These are phyloP conservation scores for Candida tetrigidarum DNA, from an alignment of 1,139 yeast genomes.

Conservation along the genomic window DNA sequence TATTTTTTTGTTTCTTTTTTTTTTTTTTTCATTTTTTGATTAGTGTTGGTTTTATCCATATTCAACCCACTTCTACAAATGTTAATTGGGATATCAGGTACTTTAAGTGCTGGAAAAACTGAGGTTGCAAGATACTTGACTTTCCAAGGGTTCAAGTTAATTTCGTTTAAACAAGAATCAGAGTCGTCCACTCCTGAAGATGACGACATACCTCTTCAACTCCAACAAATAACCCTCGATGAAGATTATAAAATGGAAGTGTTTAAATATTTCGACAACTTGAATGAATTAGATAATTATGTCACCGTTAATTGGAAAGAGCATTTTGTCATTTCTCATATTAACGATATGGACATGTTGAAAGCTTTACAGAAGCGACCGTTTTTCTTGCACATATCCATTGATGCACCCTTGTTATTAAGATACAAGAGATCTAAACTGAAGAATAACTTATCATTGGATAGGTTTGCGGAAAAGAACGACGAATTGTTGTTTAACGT, in stretches of 20 bases:
- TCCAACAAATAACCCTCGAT: constrained; percentile 4
- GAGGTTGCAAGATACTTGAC: constrained; percentile 64
- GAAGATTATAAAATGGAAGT: constrained; percentile 19
- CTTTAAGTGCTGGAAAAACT: constrained; percentile 69
- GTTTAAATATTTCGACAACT: constrained; percentile 28
- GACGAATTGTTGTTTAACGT: constrained; percentile 48
- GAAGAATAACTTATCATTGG: constrained; percentile 25
- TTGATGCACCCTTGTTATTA: constrained; percentile 72
- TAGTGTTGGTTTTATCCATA: no score
- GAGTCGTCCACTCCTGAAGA: constrained; percentile 8
- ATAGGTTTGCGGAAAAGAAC: constrained; percentile 48
- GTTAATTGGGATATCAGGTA: constrained; percentile 81
- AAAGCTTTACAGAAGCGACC: constrained; percentile 71
- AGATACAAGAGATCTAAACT: constrained; percentile 50
- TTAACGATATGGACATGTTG: constrained; percentile 48
- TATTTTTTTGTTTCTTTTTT: background rate
- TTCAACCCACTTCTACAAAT: constrained; percentile 35
- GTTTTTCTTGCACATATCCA: constrained; percentile 77
- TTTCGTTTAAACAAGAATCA: constrained; percentile 20
- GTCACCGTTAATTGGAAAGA: constrained; percentile 75
- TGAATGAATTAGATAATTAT: constrained; percentile 57
- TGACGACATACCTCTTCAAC: constrained; percentile 4
- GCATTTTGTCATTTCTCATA: constrained; percentile 62
- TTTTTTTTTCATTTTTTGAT: background rate
- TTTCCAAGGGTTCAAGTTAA: constrained; percentile 57